phyloP scores from a whole-genome alignment of 2,329 filamentous ascomycete genomes.

The Trichoderma afroharzianum region DNA sequence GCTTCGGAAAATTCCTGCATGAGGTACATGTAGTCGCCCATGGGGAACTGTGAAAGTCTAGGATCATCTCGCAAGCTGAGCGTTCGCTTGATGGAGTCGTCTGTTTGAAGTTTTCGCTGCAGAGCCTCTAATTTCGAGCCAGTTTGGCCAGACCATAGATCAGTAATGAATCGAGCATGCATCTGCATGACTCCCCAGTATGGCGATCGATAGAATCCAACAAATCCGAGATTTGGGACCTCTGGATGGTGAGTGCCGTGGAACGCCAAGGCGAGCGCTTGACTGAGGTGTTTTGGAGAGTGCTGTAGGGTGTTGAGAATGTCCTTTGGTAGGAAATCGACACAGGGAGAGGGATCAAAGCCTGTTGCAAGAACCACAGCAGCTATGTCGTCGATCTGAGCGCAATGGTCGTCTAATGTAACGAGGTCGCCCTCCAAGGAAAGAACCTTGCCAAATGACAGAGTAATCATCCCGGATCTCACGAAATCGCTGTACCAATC shows the following conservation, averaged over 20 bases:
- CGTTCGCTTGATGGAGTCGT: conserved; percentile 45
- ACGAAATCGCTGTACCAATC: conserved; percentile 73
- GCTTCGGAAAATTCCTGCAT: conserved; percentile 67
- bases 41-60: conserved; percentile 68
- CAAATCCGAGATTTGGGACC: conserved; percentile 67
- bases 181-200: conserved; percentile 88
- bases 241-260: conserved; percentile 60
- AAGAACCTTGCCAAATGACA: conserved; percentile 46
- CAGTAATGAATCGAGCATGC: conserved; percentile 68
- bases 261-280: conserved; percentile 65
- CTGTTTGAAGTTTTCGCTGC: conserved; percentile 39
- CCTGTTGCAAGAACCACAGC: conserved; percentile 74
- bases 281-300: conserved; percentile 48
- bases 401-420: conserved; percentile 28
- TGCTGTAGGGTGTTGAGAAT: conserved; percentile 57
- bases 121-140: conserved; percentile 30
- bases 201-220: conserved; percentile 79
- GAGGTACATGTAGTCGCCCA: conserved; percentile 75
- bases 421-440: conserved; percentile 35
- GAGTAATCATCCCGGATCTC: conserved; percentile 56
- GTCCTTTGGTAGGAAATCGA: conserved; percentile 60
- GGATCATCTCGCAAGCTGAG: conserved; percentile 49
- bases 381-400: conserved; percentile 52
- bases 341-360: conserved; percentile 60
- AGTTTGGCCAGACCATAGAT: conserved; percentile 49